These are phyloP conservation scores for Forsythia viridissima DNA, from an alignment of 257 asterid species.

Conservation along the genomic window DNA sequence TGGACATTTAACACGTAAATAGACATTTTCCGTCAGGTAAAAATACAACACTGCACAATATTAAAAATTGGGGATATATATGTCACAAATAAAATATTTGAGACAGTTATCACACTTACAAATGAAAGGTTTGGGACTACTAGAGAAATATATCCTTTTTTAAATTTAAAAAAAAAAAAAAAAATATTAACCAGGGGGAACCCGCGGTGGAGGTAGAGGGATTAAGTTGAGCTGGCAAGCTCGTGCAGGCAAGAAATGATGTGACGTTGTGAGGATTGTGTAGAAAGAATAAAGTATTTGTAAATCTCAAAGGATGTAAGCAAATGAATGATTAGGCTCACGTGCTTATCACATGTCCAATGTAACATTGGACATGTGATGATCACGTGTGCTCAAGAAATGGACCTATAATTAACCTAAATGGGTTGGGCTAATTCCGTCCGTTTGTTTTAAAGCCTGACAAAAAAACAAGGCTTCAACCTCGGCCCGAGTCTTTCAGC, in stretches of 20 bases:
- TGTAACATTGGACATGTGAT: constrained; percentile 5
- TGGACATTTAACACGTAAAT: no score
- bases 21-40: no score
- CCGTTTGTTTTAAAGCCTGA: not conserved
- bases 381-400: not conserved
- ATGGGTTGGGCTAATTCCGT: not conserved
- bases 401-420: not conserved
- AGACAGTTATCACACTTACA: no score
- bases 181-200: no score
- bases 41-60: no score
- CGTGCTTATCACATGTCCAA: constrained; percentile 29
- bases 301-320: not conserved
- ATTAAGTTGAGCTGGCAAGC: constrained; percentile 31
- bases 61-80: no score
- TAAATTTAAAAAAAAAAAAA: no score
- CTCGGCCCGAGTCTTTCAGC: no score
- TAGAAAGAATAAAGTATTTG: not conserved
- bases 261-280: constrained; percentile 34
- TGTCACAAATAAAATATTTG: no score
- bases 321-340: constrained; percentile 20
- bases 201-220: not conserved
- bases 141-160: no score
- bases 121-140: no score
- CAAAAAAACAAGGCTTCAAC: not conserved
- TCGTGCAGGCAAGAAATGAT: constrained; percentile 52